Evolutionary conservation across 1,284 basidiomycete species (phyloP), one percentile per base, ranked within the genome.

Genomic region (Malassezia equina): DNA sequence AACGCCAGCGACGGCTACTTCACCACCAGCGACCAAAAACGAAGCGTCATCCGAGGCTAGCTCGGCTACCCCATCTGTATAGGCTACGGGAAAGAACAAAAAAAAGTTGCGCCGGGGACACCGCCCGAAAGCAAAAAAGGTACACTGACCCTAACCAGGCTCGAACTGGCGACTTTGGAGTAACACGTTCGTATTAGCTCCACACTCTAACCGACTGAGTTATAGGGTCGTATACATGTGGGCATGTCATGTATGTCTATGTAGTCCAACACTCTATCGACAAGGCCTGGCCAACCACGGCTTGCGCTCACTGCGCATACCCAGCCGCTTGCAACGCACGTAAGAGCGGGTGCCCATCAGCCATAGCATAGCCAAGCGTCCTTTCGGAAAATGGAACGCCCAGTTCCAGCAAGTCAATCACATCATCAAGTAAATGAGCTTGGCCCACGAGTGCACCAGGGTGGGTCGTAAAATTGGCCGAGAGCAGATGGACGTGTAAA

Each of bases 401-500:
- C 25, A 88, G 79, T 82, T 88, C 72, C 28, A 76, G 68, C 46
- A 69, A 52, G 51, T 75, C 69, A 56, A 96, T 90, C 39, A 96
- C 76, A 73, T 96, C 89, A 67, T 95, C 91, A 4, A 98, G 78
- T 15, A 96, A 78, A 76, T 95, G 90, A 0, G 91, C 90, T 72
- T 93, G 90, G 0, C 90, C 93, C 0, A 89, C 86, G 0, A 82
- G 78, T 19, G 66, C 64, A 13, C 66, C 71, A 7, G 69, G 65
- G 45, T 70, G 66, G 1, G 63, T 61, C 5, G 57, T 54, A 49
- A 57, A 64, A 51, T 72, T 63, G 3, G 63, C 55, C 7, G 82
- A 85, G 7, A 93, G 86, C 50, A 96, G 85, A 66, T 98, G 94
- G 0, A 98, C 88, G 64, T 94, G 90, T 67, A 94, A 86, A 67